These are phyloP conservation scores for Candida boidinii DNA, from an alignment of 805 yeast species.

Conservation along the genomic window DNA sequence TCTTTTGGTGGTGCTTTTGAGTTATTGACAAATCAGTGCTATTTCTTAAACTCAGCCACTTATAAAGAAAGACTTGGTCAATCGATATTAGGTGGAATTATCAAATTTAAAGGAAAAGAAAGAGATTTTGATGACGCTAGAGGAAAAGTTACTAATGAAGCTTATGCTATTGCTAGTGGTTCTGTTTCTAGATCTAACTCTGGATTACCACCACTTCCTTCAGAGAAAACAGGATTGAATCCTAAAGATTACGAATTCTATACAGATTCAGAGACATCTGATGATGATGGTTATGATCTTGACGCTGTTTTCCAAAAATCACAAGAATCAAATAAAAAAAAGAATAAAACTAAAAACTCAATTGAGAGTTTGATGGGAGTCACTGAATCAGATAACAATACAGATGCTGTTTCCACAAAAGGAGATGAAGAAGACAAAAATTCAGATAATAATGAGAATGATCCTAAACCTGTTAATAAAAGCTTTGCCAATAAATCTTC, in stretches of 20 bases:
- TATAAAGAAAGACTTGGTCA: conserved; percentile 61
- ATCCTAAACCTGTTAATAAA: conserved; percentile 2
- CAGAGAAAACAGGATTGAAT: conserved; percentile 27
- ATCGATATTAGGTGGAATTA: conserved; percentile 73
- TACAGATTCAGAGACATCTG: conserved; percentile 28
- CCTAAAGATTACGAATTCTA: conserved; percentile 31
- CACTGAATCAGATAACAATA: conserved; percentile 2
- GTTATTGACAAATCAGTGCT: conserved; percentile 64
- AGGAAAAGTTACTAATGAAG: conserved; percentile 51
- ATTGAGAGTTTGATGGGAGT: conserved; percentile 1
- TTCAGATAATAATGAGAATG: conserved; percentile 4
- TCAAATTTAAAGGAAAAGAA: conserved; percentile 63
- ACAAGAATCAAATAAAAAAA: conserved; percentile 6
- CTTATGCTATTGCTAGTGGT: conserved; percentile 27
- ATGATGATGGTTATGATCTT: conserved; percentile 12
- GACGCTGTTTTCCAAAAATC: conserved; percentile 12
- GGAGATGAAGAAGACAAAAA: conserved; percentile 14
- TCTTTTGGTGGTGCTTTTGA: conserved; percentile 89
- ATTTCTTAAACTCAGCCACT: conserved; percentile 56
- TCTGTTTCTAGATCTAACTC: conserved; percentile 5
- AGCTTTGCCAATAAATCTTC: conserved; percentile 7
- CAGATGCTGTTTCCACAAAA: conserved; percentile 16
- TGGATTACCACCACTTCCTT: conserved; percentile 23
- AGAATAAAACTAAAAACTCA: background rate
- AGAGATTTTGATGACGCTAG: conserved; percentile 77